These are phyloP conservation scores for Hyphodiscus hymeniophilus DNA, from an alignment of 495 filamentous ascomycete species.

Conservation along the genomic window DNA sequence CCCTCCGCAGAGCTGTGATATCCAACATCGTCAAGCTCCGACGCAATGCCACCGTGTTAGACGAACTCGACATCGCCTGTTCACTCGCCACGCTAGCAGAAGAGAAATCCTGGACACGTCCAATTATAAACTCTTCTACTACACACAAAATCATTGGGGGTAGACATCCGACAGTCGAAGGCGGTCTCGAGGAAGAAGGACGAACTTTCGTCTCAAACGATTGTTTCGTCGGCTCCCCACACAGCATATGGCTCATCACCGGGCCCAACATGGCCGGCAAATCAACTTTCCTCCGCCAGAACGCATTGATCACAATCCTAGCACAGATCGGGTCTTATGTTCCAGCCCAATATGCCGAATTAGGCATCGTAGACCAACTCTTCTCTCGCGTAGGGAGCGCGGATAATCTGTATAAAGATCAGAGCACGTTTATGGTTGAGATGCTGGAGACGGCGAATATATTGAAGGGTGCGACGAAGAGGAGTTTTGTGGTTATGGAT, in stretches of 20 bases:
- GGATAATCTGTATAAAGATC: constrained; percentile 83
- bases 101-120: constrained; percentile 65
- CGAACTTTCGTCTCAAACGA: constrained; percentile 81
- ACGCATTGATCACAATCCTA: constrained; percentile 86
- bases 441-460: constrained; percentile 73
- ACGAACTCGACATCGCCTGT: constrained; percentile 83
- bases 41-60: constrained; percentile 79
- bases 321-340: constrained; percentile 91
- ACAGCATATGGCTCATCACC: constrained; percentile 80
- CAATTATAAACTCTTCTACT: constrained; percentile 42
- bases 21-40: constrained; percentile 72
- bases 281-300: constrained; percentile 89
- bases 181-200: constrained; percentile 69
- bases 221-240: constrained; percentile 62
- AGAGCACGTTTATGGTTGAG: constrained; percentile 93
- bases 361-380: constrained; percentile 85
- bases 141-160: constrained; percentile 68
- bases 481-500: constrained; percentile 97
- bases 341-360: constrained; percentile 72
- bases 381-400: constrained; percentile 90
- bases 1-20: constrained; percentile 61
- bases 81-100: constrained; percentile 71
- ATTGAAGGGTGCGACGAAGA: constrained; percentile 52
- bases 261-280: constrained; percentile 99
- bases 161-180: constrained; percentile 82